Evolutionary conservation across 2,329 filamentous ascomycete species (phyloP).

Genomic region (Apiospora rasikravindrae): DNA sequence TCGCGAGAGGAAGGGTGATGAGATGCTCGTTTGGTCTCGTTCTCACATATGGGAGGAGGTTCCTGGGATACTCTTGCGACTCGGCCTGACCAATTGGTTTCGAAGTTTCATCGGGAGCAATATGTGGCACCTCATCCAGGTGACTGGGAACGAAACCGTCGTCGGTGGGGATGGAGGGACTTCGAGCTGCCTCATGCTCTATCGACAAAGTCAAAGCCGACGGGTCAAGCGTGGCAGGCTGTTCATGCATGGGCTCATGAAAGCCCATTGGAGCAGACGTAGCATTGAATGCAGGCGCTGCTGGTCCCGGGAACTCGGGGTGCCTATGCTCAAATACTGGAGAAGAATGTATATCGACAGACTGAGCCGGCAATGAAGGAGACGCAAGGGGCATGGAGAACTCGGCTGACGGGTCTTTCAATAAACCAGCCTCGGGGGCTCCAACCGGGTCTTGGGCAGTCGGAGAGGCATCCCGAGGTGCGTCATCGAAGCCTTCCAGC

Average conservation of each 20-base stretch:
- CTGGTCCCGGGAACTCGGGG: not conserved
- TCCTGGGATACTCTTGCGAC: conserved; percentile 29
- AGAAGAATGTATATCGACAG: conserved; percentile 24
- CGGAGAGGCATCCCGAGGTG: not conserved
- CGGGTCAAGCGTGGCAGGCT: conserved; percentile 37
- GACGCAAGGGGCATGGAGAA: conserved; percentile 24
- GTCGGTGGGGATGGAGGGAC: conserved; percentile 35
- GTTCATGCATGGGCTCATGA: conserved; percentile 31
- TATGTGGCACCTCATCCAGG: conserved; percentile 22
- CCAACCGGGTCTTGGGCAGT: not conserved
- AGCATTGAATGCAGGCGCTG: conserved; percentile 1
- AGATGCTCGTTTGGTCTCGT: conserved; percentile 50
- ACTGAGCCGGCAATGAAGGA: conserved; percentile 25
- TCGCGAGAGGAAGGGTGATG: conserved; percentile 62
- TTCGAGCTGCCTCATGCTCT: conserved; percentile 35
- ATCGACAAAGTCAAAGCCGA: conserved; percentile 38
- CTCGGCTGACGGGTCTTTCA: conserved; percentile 10
- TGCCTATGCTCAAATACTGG: conserved; percentile 23
- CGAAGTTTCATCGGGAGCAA: conserved; percentile 18
- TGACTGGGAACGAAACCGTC: conserved; percentile 26
- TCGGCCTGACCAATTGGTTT: conserved; percentile 12
- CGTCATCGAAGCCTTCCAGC: not conserved
- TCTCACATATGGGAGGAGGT: conserved; percentile 33
- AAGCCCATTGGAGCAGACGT: conserved; percentile 24
- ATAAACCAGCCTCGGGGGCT: not conserved